These are phyloP conservation scores for Cyclotella kingstonii DNA, from an alignment of 108 stramenopile genomes.

Conservation along the genomic window DNA sequence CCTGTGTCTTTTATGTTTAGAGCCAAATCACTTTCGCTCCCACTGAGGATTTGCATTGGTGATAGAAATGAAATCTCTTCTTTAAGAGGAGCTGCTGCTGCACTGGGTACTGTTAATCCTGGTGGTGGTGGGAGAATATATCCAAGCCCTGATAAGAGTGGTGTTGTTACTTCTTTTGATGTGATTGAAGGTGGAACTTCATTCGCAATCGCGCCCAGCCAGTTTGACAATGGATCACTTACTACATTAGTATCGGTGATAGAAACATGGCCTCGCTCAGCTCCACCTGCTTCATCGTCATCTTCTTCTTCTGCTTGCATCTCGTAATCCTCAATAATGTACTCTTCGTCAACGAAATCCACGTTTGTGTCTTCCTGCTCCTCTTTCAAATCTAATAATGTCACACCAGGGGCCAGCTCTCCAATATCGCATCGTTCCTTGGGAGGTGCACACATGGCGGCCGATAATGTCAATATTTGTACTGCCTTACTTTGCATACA, in stretches of 20 bases:
- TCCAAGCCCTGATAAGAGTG: constrained; percentile 19
- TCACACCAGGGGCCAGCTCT: constrained; percentile 26
- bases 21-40: background rate
- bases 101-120: constrained; percentile 12
- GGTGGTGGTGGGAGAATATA: constrained; percentile 23
- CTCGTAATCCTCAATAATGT: constrained; percentile 24
- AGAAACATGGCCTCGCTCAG: background rate
- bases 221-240: constrained; percentile 68
- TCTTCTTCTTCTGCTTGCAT: constrained; percentile 17
- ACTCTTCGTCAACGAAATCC: constrained; percentile 37
- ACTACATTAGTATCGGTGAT: background rate
- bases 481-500: constrained; percentile 68
- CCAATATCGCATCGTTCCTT: constrained; percentile 22
- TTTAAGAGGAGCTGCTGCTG: background rate
- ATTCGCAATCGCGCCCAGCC: constrained; percentile 64
- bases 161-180: constrained; percentile 13
- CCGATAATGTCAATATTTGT: constrained; percentile 60
- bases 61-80: constrained; percentile 27
- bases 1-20: background rate
- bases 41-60: constrained; percentile 39
- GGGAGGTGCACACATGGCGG: constrained; percentile 53
- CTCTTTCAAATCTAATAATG: constrained; percentile 15
- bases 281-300: constrained; percentile 9
- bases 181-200: constrained; percentile 16
- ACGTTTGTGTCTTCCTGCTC: constrained; percentile 25